Evolutionary conservation across 805 yeast genomes (phyloP).

Genomic region (Myxozyma melibiosi): DNA sequence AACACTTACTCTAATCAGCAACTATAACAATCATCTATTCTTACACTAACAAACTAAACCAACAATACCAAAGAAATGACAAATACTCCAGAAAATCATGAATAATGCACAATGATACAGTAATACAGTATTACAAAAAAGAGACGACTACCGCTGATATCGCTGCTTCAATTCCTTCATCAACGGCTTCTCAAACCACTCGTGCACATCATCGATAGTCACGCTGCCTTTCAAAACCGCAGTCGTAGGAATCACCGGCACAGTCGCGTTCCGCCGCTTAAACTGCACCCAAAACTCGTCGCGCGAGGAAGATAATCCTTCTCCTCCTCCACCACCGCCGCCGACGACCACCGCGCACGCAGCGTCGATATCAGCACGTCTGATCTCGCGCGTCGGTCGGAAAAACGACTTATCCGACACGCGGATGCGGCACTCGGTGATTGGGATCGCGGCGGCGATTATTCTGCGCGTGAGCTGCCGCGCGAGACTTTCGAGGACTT

Average conservation of each 20-base stretch:
- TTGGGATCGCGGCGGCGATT: constrained; percentile 12
- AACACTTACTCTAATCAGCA: too few species aligned
- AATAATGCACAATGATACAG: too few species aligned
- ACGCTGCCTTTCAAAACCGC: not conserved
- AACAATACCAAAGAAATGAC: too few species aligned
- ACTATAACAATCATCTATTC: too few species aligned
- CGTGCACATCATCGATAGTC: not conserved
- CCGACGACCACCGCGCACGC: constrained; percentile 24
- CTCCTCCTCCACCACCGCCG: too few species aligned
- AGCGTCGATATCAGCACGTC: constrained; percentile 12
- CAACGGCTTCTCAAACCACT: constrained; percentile 12
- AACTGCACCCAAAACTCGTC: constrained; percentile 9
- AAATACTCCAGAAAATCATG: not conserved
- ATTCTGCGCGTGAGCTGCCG: constrained; percentile 20
- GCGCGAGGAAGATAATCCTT: too few species aligned
- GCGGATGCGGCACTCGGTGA: constrained; percentile 22
- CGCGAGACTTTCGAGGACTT: constrained; percentile 8
- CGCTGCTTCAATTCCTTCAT: constrained; percentile 4
- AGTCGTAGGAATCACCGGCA: constrained; percentile 4
- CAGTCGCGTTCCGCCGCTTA: constrained; percentile 2
- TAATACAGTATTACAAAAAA: too few species aligned
- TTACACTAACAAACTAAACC: too few species aligned
- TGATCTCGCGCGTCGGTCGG: constrained; percentile 4
- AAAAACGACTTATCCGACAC: constrained; percentile 2
- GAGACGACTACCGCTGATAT: too few species aligned